Evolutionary conservation across 805 yeast genomes (phyloP), one percentile per base, ranked within the genome.

Genomic region (Metschnikowia peoriensis): DNA sequence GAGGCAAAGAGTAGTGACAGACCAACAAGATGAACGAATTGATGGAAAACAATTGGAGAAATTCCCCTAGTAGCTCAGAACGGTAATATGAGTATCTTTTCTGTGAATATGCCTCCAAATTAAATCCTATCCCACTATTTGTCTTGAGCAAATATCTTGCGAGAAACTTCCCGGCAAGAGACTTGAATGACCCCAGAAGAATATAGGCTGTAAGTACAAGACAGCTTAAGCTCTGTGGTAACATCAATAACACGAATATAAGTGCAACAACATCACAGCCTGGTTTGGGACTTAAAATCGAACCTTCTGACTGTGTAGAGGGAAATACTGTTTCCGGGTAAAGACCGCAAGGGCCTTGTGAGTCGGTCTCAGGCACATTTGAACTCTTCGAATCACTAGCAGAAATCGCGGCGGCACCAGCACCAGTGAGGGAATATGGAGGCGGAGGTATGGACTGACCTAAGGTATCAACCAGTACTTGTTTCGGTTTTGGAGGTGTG

Each of bases 201-300:
- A 64, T 61, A 50, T 66, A 68, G 7, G 64, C 49, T 10, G 59
- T 41, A 35, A 68, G 59, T 16, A 66, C 56, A 14, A 61, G 34
- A 46, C 68, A 58, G 22, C 69, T 65, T 28, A 63, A 38, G 46
- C 61, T 41, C 47, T 61, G 66, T 10, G 76, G 75, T 17, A 70
- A 52, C 22, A 61, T 54, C 41, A 65, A 60, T 11, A 70, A 49
- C n/a, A 70, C 52, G 54, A 70, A 65, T 7, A 67, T 62, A 39
- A 71, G 56, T 29, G 75, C 67, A 39, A 71, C 57, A 14, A 71
- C 63, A 50, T 72, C 76, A 46, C 70, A 57, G 35, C 53, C 52
- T 14, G 60, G 53, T 27, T 38, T 51, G 14, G 62, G 60, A 45
- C 46, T 41, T 42, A 59, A 46, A 4, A 51, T 32, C 10, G 50